These are phyloP conservation scores for Anethum foeniculum DNA, from an alignment of 140 eudicot genomes.

Conservation along the genomic window DNA sequence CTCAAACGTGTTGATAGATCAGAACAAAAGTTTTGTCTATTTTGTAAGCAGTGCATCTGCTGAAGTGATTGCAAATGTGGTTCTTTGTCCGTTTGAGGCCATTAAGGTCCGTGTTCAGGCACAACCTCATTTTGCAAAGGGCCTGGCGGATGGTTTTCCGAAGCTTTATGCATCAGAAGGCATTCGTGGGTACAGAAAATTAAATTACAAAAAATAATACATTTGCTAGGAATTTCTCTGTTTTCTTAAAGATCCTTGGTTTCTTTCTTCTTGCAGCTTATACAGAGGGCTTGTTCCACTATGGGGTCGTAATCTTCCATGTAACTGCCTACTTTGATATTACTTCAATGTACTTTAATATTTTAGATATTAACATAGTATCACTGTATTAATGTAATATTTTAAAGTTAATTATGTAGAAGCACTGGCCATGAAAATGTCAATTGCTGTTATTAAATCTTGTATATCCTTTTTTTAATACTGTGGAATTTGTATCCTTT, in stretches of 20 bases:
- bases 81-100: constrained; percentile 70
- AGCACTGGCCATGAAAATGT: not conserved
- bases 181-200: constrained; percentile 45
- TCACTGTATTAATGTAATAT: not conserved
- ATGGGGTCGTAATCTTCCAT: constrained; percentile 75
- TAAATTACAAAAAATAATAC: not conserved
- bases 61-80: constrained; percentile 68
- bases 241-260: not conserved
- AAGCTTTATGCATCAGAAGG: constrained; percentile 58
- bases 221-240: not conserved
- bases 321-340: constrained; percentile 23
- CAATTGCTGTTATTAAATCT: not conserved
- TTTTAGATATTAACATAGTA: not conserved
- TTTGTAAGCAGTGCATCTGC: constrained; percentile 74
- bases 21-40: constrained; percentile 45
- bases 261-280: constrained; percentile 36
- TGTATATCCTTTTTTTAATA: too few relatives aligned
- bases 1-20: constrained; percentile 39
- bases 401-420: not conserved
- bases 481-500: not conserved
- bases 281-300: constrained; percentile 70
- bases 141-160: constrained; percentile 60
- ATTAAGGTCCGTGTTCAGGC: constrained; percentile 70
- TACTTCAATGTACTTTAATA: not conserved
- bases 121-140: constrained; percentile 54